Percentiles rank a stretch among this genome's conserved stretches.
Conservation (phyloP, 192 early-diverging fungal species). For the Obelidium mucronatum region DNA sequence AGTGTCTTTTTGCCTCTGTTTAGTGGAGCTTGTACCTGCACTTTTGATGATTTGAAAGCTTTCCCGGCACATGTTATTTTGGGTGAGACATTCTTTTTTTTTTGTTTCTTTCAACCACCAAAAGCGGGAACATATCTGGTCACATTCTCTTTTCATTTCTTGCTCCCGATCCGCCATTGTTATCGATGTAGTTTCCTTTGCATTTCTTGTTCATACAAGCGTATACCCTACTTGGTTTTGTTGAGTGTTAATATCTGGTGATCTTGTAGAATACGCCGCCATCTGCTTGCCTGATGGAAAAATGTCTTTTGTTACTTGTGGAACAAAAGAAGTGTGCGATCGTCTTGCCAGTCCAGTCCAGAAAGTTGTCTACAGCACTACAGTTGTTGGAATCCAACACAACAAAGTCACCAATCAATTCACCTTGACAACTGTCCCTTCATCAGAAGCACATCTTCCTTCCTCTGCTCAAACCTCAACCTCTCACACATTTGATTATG, state of each 20-base stretch:
- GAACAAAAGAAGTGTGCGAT: conserved; percentile 48
- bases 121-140: too few species aligned
- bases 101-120: too few species aligned
- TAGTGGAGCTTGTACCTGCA: conserved; percentile 55
- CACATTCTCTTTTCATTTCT: too few species aligned
- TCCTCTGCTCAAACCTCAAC: conserved; percentile 30
- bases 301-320: conserved; percentile 56
- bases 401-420: conserved; percentile 15
- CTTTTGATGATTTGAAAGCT: conserved; percentile 43
- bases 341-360: conserved; percentile 47
- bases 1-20: conserved; percentile 54
- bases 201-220: conserved; percentile 5
- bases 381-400: conserved; percentile 40
- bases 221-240: conserved; percentile 8
- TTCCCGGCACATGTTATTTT: conserved; percentile 52
- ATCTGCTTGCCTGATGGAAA: conserved; percentile 49
- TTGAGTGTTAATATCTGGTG: not conserved
- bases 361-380: conserved; percentile 32
- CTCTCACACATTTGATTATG: conserved; percentile 47
- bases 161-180: too few species aligned
- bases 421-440: conserved; percentile 26
- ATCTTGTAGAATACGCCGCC: conserved; percentile 44
- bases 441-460: conserved; percentile 1
- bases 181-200: too few species aligned
- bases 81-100: conserved; percentile 29